Base-by-base conservation (phyloP, 352 stramenopile genomes). In the Hyaloperonospora arabidopsidis region DNA sequence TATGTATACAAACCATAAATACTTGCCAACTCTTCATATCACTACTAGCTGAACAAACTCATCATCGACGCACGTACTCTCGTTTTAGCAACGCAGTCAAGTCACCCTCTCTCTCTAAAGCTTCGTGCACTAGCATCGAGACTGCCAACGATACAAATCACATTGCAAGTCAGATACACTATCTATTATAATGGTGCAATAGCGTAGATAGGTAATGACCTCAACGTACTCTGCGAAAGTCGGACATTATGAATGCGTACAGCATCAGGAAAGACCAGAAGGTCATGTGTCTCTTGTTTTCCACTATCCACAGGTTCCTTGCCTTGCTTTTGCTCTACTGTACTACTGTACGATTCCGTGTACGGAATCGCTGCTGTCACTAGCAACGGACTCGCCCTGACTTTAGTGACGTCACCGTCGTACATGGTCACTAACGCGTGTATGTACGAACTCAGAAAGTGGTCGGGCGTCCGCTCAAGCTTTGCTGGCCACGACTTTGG, bases 241-340 rank as follows among this genome's bases (percentile, higher is more conserved):
- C 63, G 47, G n/a, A 90, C 60, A 47, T 82, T 63, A 29, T 80
- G 61, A 5, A 88, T 52, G 22, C 74, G 78, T 44, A 90, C 49
- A 17, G 65, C 67, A n/a, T 88, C 77, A 1, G 80, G 80, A 45
- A 88, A 87, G 39, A 90, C 66, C 22, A 90, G 55, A 25, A 87
- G 54, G 44, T 90, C 80, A 50, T 90, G 80, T 2, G 57, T 50
- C 2, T 49, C 50, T 23, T 63, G 50, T 25, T 65, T 49, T 19
- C 23, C 21, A 2, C 13, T 43, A 14, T 64, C 43, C 25, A 5
- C 45, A 17, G 45, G 17, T 10, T 25, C 23, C 5, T 50, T 44
- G 1, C 19, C 39, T 21, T 13, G 41, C 19, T 49, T 47, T 14
- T 41, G 12, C 2, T 28, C 17, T 7, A 52, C 36, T 22, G 8